Percentiles rank a stretch among this genome's conserved stretches.
These are phyloP conservation scores for Eutrema yunnanense DNA, from an alignment of 345 rosid species.

Conservation along the genomic window DNA sequence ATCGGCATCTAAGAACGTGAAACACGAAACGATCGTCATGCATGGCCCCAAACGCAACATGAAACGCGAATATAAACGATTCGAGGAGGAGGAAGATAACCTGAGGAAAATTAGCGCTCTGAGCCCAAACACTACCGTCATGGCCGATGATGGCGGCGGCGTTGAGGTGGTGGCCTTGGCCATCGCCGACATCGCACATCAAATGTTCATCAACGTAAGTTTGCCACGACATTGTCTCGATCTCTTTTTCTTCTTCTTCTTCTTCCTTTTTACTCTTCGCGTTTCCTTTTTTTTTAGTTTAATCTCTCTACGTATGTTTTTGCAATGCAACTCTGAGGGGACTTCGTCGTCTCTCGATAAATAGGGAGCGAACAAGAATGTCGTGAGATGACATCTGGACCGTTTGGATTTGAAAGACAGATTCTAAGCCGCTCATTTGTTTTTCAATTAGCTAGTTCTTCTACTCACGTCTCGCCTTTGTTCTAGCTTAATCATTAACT, in stretches of 20 bases:
- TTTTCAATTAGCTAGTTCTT: not conserved
- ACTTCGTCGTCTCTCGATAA: conserved; percentile 27
- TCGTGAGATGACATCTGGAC: conserved; percentile 3
- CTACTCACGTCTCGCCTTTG: conserved; percentile 25
- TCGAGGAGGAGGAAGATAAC: conserved; percentile 17
- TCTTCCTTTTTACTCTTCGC: not conserved
- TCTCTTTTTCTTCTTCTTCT: not conserved
- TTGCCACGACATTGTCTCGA: conserved; percentile 78
- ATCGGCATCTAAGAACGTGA: no score
- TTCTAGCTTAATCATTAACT: conserved; percentile 22
- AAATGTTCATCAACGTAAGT: conserved; percentile 82
- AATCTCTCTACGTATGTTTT: not conserved
- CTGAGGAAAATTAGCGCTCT: conserved; percentile 69
- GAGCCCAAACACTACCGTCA: conserved; percentile 91
- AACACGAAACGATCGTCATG: no score
- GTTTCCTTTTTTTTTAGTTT: not conserved
- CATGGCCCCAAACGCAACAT: no score
- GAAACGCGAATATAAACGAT: not conserved
- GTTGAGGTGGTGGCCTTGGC: conserved; percentile 66
- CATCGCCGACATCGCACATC: conserved; percentile 76
- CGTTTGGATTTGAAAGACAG: not conserved
- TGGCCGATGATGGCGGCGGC: conserved; percentile 77
- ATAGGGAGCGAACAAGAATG: conserved; percentile 23
- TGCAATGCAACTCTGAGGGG: conserved; percentile 10
- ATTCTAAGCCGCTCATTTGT: conserved; percentile 14